Base-by-base conservation (phyloP, 768 basidiomycete genomes). In the Hemileccinum rubropunctum region DNA sequence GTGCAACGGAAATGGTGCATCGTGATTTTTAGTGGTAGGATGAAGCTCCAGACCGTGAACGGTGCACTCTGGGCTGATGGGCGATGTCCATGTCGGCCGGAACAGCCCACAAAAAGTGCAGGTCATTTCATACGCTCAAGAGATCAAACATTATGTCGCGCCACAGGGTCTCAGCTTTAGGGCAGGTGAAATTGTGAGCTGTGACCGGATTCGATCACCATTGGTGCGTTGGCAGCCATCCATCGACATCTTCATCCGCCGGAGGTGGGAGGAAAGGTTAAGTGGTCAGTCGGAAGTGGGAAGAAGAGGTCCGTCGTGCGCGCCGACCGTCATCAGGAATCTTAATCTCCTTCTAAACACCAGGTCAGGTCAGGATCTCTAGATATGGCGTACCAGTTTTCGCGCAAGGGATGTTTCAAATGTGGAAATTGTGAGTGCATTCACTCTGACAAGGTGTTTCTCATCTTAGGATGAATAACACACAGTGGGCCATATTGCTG, bases 401-500 rank as follows among this genome's bases (percentile, higher is more conserved):
- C 85, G 52, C 85, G 83, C 78, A 92, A 90, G 75, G 88, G 88
- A 57, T 93, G 90, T 67, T 93, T 88, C 75, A 95, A 92, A 77
- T 95, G 92, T 67, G 92, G 92, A 67, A 92, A 92, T 71, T 78
- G 91, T 91, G 68, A 73, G 84, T 81, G 56, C 34, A 39, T 46
- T 41, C 50, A 45, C 50, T 38, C 44, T 47, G 57, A 36, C 51
- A 47, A 39, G 51, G 33, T 39, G 30, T 45, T 37, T 47, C 43
- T 48, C 44, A 51, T 57, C 42, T 43, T 45, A 41, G 23, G 23
- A 6, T 23, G 23, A 23, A 23, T 23, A 41, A 51, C 48, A 12
- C 37, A 17, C 59, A 94, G 92, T 94, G 66, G 92, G 92, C 42
- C 92, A 95, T 69, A 89, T 95, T 62, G 92, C 92, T 61, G 91